Base-by-base conservation (phyloP, 768 basidiomycete species). In the Phylloporus sp. region DNA sequence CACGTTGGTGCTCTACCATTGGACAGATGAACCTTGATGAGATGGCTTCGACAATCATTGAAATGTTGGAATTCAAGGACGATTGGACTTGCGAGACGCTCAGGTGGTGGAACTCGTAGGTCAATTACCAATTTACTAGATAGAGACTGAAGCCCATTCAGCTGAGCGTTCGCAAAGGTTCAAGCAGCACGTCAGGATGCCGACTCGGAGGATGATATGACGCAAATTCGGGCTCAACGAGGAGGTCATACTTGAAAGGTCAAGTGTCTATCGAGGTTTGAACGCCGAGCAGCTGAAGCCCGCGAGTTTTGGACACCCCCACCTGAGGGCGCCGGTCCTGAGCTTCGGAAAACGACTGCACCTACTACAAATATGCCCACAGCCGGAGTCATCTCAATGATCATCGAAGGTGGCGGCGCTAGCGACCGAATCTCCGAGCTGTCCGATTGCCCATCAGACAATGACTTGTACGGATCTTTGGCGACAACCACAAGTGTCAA, bases 1-100 rank as follows among this genome's bases (percentile, higher is more conserved):
- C 47, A 2, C 29, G 16, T n/a, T 49, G 47, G 47, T 0, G 0
- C 2, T 0, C 39, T 5, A 18, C 0, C 3, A 10, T 41, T 32
- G 39, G 47, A 0, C 29, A 32, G n/a, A 49, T 49, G 47, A n/a
- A 49, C 29, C 29, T 49, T 10, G 4, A 50, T 2, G 26, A 34
- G 6, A 2, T 45, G 24, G n/a, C 23, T 15, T 47, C 4, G 18
- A 22, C 18, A 2, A 43, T 78, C 79, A 24, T 49, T 7, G 29
- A 41, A n/a, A 41, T 49, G 47, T 49, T 49, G 16, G 31, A 49
- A 15, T 20, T 41, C 3, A 49, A 41, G 20, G 47, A 49, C 9
- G 39, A 22, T 12, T 49, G 39, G 39, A 41, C 39, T 3, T 1
- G 31, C 3, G 47, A 31, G 27, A 41, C 28, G n/a, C 31, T 49